Base-by-base conservation (phyloP, 257 asterid species). In the Cruciata laevipes region DNA sequence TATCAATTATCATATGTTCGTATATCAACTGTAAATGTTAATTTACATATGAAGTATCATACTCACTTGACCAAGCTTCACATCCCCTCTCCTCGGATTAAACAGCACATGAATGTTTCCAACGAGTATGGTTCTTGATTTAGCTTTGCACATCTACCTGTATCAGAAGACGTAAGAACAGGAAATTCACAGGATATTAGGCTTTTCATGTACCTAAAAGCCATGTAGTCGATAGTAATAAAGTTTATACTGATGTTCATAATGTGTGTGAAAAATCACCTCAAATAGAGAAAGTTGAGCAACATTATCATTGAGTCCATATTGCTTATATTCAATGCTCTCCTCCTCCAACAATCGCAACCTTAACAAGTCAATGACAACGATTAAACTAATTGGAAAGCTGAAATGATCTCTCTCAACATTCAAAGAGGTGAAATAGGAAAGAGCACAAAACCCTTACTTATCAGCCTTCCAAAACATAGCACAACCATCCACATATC, bases 31-130 rank as follows among this genome's bases (percentile, higher is more conserved):
- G n/a, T n/a, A n/a, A n/a, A n/a, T n/a, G n/a, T n/a, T n/a, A n/a
- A n/a, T n/a, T 27, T 27, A 27, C 2, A 27, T 27, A 32, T 16
- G 42, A 37, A 37, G 42, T n/a, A n/a, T 11, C 42, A 7, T 37
- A 75, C 78, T 72, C 74, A 79, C 83, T 71, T 79, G 83, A 49
- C 83, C 83, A 56, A 79, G 75, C 71, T 79, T 79, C 42, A 75
- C 72, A 66, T 79, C 80, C 53, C 83, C 83, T 23, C 78, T 67
- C 42, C 73, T 70, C 47, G 81, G 83, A 73, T 76, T 73, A 69
- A 69, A 79, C 16, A 76, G 69, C 76, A 76, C 83, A 35, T 79
- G 83, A 66, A 76, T 79, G 70, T 76, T 79, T 53, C 83, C 83
- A 17, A 79, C 66, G 31, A 79, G 31, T 59, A 79, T 49, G 66